Percentiles rank a stretch among this genome's conserved stretches.
Conservation (phyloP, 257 asterid species). For the Catharanthus roseus region DNA sequence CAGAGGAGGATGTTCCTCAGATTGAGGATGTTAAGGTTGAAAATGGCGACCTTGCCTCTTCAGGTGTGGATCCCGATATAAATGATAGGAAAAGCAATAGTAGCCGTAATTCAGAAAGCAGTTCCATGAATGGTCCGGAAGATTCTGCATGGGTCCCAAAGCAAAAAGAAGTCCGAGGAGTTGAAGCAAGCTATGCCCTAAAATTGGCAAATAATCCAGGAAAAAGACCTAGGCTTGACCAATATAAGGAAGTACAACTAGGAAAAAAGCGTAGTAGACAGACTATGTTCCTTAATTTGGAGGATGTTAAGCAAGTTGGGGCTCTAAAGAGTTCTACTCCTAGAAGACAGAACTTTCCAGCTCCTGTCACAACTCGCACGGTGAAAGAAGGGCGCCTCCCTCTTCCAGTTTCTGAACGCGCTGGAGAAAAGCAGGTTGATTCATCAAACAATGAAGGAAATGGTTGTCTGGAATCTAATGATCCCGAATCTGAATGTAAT, state of each 20-base stretch:
- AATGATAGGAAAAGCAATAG: slow-evolving; percentile 42
- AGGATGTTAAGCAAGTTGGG: slow-evolving; percentile 88
- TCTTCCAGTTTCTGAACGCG: slow-evolving; percentile 42
- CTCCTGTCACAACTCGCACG: slow-evolving; percentile 62
- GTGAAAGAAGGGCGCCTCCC: slow-evolving; percentile 60
- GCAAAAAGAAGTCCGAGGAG: slow-evolving; percentile 71
- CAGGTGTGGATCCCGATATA: slow-evolving; percentile 46
- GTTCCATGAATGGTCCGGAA: slow-evolving; percentile 49
- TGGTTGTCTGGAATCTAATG: slow-evolving; percentile 48
- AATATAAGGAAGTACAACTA: slow-evolving; percentile 84
- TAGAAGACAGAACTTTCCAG: slow-evolving; percentile 77
- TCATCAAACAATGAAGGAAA: slow-evolving; percentile 48
- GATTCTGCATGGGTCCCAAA: slow-evolving; percentile 54
- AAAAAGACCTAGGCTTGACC: slow-evolving; percentile 85
- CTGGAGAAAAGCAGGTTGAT: slow-evolving; percentile 71
- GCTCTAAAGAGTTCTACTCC: slow-evolving; percentile 70
- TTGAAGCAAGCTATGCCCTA: slow-evolving; percentile 72
- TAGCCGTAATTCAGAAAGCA: slow-evolving; percentile 27
- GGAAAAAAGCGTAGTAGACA: slow-evolving; percentile 94
- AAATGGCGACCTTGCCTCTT: slow-evolving; percentile 27
- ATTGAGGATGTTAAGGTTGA: slow-evolving; percentile 47
- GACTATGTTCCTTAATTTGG: slow-evolving; percentile 91
- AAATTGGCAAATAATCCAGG: slow-evolving; percentile 63
- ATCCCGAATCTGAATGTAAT: slow-evolving; percentile 57
- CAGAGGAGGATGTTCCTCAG: slow-evolving; percentile 30